Evolutionary conservation across 305 asterid species (phyloP), one percentile per base, ranked within the genome.

Genomic region (Withania somnifera): DNA sequence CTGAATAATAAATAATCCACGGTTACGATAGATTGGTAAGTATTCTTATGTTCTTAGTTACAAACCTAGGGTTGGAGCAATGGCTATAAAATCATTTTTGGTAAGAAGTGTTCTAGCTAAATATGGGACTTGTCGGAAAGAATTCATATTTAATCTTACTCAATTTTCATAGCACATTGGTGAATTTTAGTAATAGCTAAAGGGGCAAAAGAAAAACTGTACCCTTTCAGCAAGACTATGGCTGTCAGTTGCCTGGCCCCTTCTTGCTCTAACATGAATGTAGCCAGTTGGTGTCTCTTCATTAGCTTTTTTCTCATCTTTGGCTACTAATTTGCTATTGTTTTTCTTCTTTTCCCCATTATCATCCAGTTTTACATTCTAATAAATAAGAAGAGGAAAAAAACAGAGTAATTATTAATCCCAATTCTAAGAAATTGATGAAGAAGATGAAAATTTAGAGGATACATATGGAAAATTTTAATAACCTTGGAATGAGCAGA

Each of bases 181-280:
- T 60, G 26, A 60, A 60, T 24, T 24, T 26, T 5, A 60, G 20
- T 60, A n/a, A n/a, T n/a, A n/a, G n/a, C n/a, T n/a, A n/a, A n/a
- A n/a, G n/a, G n/a, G n/a, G n/a, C n/a, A n/a, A n/a, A n/a, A n/a
- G n/a, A n/a, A n/a, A n/a, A n/a, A n/a, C n/a, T n/a, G n/a, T 88
- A 88, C 91, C 90, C 91, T 87, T 85, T 88, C 91, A 22, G 91
- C 91, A 67, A 88, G 87, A 85, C 91, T 92, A 89, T 94, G 98
- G 89, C 95, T 92, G 81, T 92, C 98, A 36, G 98, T 94, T 38
- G 98, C 98, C 58, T 94, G 96, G 81, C 98, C 98, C 89, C 98
- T 92, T 89, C 97, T 90, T 9, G 97, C 97, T 86, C 97, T 90
- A 50, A 94, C 96, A 89, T 91, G 98, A 87, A 94, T 91, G 92